phyloP scores from a whole-genome alignment of 768 basidiomycete species.

The Xerocomellus dryophilus region DNA sequence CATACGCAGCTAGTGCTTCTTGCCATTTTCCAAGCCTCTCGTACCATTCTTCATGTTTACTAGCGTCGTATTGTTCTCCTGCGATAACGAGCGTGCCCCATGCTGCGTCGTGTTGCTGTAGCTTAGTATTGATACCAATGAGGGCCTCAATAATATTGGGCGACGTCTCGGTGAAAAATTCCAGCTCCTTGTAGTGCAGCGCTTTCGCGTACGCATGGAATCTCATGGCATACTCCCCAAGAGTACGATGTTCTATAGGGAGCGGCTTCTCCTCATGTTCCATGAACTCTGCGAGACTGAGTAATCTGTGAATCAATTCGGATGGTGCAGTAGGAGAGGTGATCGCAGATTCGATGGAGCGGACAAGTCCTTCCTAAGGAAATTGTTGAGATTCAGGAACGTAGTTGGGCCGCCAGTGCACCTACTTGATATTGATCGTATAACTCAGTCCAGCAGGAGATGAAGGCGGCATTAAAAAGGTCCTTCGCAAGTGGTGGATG shows the following conservation, averaged over 20 bases:
- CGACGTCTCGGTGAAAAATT: conserved; percentile 91
- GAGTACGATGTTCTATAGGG: conserved; percentile 87
- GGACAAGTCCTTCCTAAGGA: conserved; percentile 86
- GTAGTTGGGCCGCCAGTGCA: not conserved
- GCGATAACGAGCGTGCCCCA: conserved; percentile 94
- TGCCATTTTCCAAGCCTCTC: conserved; percentile 96
- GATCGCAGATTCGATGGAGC: conserved; percentile 83
- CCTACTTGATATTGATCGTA: conserved; percentile 94
- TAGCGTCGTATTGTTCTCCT: conserved; percentile 83
- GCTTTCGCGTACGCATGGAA: conserved; percentile 97
- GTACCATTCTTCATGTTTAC: conserved; percentile 97
- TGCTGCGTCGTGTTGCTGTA: conserved; percentile 97
- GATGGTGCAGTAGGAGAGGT: conserved; percentile 73
- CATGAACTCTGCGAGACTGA: conserved; percentile 98
- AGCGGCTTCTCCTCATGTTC: conserved; percentile 97
- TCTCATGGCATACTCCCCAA: conserved; percentile 91
- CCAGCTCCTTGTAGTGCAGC: conserved; percentile 96
- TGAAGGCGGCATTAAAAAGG: conserved; percentile 95
- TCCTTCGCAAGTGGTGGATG: conserved; percentile 91
- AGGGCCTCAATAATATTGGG: conserved; percentile 90
- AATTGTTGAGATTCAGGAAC: conserved; percentile 3
- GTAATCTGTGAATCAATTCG: conserved; percentile 84
- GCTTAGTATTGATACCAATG: conserved; percentile 92
- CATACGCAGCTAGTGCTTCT: conserved; percentile 84
- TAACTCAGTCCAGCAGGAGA: conserved; percentile 95